These are phyloP conservation scores for Leishmania major DNA, from an alignment of 208 protist species.

Conservation along the genomic window DNA sequence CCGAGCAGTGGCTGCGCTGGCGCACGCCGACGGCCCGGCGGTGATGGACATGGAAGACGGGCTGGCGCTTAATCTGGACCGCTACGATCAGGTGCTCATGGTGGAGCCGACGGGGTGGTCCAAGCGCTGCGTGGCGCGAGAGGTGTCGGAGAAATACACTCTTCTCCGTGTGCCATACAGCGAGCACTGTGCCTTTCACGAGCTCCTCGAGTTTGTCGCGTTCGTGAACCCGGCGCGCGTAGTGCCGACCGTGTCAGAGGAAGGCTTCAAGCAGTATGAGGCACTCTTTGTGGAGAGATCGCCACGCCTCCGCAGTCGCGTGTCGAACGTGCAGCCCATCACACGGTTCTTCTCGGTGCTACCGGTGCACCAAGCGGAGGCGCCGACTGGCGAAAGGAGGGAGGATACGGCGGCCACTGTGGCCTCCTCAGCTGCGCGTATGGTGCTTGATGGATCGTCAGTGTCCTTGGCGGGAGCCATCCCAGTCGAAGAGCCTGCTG, in stretches of 20 bases:
- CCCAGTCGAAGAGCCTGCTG: not conserved
- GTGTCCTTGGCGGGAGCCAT: not conserved
- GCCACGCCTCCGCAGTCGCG: conserved; percentile 50
- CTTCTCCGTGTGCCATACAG: conserved; percentile 82
- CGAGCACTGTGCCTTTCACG: conserved; percentile 86
- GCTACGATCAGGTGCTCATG: conserved; percentile 62
- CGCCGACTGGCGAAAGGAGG: not conserved
- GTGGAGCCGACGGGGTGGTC: conserved; percentile 89
- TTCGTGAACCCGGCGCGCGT: conserved; percentile 70
- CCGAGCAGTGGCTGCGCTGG: conserved; percentile 18
- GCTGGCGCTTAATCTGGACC: conserved; percentile 40
- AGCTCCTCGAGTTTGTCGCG: conserved; percentile 80
- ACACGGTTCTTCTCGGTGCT: conserved; percentile 49
- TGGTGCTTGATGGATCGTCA: not conserved
- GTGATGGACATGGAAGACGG: conserved; percentile 36
- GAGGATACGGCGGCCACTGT: not conserved
- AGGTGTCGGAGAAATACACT: conserved; percentile 29
- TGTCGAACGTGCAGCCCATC: conserved; percentile 69
- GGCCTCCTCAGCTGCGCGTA: not conserved
- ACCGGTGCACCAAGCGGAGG: not conserved
- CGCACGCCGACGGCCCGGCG: not conserved
- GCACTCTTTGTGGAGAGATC: conserved; percentile 70
- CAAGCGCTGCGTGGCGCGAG: conserved; percentile 15
- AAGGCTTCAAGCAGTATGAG: conserved; percentile 70
- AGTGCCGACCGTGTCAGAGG: conserved; percentile 77